phyloP scores from a whole-genome alignment of 1,139 yeast genomes.

The Geotrichum bryndzae region DNA sequence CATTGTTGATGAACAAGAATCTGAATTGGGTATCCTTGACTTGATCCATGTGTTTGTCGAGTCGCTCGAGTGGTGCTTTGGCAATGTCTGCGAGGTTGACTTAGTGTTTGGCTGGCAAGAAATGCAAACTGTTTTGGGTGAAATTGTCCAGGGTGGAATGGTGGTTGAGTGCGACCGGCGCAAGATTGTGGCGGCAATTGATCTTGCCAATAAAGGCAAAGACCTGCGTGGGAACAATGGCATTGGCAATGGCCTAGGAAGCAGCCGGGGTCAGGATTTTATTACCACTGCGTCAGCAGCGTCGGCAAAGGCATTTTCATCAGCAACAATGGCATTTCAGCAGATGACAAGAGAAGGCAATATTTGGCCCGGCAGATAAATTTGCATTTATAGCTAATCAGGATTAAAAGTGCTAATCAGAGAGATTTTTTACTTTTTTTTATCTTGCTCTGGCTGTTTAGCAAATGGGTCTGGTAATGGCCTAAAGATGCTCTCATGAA shows the following conservation, averaged over 20 bases:
- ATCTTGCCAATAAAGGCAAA: conserved; percentile 37
- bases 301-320: conserved; percentile 32
- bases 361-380: conserved; percentile 38
- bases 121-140: conserved; percentile 75
- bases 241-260: conserved; percentile 12
- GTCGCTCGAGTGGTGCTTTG: conserved; percentile 84
- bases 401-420: no score
- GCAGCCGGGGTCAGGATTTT: conserved; percentile 14
- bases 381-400: no score
- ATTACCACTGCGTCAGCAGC: conserved; percentile 20
- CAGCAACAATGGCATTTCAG: conserved; percentile 41
- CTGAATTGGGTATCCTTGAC: conserved; percentile 88
- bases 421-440: no score
- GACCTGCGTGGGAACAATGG: conserved; percentile 16
- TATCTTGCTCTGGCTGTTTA: no score
- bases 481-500: no score
- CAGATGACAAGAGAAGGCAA: conserved; percentile 45
- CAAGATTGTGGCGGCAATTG: conserved; percentile 68
- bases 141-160: conserved; percentile 96
- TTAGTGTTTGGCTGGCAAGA: conserved; percentile 97
- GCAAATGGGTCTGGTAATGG: no score
- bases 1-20: conserved; percentile 91
- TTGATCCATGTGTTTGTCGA: conserved; percentile 96
- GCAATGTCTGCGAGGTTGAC: conserved; percentile 91
- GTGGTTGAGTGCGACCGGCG: conserved; percentile 90